Conservation (phyloP, 345 rosid species). For the Arabidopsis arenosa region DNA sequence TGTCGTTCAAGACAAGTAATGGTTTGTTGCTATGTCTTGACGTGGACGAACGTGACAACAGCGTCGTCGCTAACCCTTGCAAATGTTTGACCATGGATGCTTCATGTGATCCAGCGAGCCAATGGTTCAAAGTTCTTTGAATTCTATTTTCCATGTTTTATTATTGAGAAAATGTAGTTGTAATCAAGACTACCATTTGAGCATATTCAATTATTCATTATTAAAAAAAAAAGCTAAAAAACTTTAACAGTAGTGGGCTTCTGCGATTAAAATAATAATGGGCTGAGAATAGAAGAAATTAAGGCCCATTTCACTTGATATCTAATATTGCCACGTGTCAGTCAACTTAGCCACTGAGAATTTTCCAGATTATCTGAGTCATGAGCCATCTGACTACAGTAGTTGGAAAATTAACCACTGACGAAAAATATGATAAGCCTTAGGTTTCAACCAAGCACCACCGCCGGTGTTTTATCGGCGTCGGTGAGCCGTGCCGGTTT, state of each 20-base stretch:
- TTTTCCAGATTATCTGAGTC: slow-evolving; percentile 15
- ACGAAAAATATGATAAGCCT: slow-evolving; percentile 56
- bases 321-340: slow-evolving; percentile 35
- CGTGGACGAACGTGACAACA: slow-evolving; percentile 53
- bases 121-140: slow-evolving; percentile 70
- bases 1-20: slow-evolving; percentile 48
- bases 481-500: slow-evolving; percentile 51
- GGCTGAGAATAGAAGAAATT: slow-evolving; percentile 4
- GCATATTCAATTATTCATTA: neutral
- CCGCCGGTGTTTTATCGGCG: slow-evolving; percentile 56
- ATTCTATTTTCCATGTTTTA: neutral
- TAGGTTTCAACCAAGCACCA: slow-evolving; percentile 53
- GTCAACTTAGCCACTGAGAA: slow-evolving; percentile 31
- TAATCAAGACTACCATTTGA: neutral
- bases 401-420: neutral
- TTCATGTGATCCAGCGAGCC: slow-evolving; percentile 63
- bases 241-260: neutral
- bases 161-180: neutral
- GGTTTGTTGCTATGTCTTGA: slow-evolving; percentile 66
- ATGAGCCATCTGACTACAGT: neutral
- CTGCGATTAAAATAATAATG: neutral
- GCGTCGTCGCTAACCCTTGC: slow-evolving; percentile 52
- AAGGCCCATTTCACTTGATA: slow-evolving; percentile 23
- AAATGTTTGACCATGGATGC: slow-evolving; percentile 57
- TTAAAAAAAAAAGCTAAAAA: too few relatives aligned